phyloP scores from a whole-genome alignment of 1,284 basidiomycete species.

The Heterobasidion parviporum region DNA sequence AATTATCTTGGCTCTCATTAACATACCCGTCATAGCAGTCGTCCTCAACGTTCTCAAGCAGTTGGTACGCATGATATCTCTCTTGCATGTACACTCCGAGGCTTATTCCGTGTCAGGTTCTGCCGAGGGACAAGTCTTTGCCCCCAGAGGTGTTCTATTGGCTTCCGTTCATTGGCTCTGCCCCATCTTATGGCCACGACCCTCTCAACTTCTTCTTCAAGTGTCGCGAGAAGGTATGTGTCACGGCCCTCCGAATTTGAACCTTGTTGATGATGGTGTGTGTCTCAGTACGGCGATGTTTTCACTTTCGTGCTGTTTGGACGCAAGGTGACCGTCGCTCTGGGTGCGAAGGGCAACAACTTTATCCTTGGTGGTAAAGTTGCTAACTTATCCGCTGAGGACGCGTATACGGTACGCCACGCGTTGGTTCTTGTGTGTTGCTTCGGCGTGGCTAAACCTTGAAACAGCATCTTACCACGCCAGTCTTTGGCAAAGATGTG shows the following conservation, averaged over 20 bases:
- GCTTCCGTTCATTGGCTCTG: constrained; percentile 72
- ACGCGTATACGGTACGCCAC: constrained; percentile 79
- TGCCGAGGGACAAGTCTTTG: constrained; percentile 45
- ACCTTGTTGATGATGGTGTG: constrained; percentile 1
- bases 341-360: constrained; percentile 92
- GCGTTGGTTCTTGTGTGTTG: neutral
- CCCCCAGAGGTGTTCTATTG: constrained; percentile 79
- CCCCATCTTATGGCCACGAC: constrained; percentile 72
- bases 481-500: constrained; percentile 94
- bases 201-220: constrained; percentile 71
- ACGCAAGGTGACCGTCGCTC: constrained; percentile 83
- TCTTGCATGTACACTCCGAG: neutral
- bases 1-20: constrained; percentile 24
- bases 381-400: constrained; percentile 89
- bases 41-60: constrained; percentile 55
- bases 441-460: neutral
- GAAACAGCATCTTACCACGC: constrained; percentile 76
- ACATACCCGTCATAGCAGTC: constrained; percentile 38
- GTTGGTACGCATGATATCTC: constrained; percentile 33
- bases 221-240: constrained; percentile 74
- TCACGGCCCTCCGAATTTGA: neutral
- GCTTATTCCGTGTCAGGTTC: constrained; percentile 25
- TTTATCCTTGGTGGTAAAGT: constrained; percentile 93
- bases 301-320: constrained; percentile 85
- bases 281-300: constrained; percentile 40